phyloP scores from a whole-genome alignment of 371 early-diverging fungal genomes.

The Lichtheimia corymbifera region DNA sequence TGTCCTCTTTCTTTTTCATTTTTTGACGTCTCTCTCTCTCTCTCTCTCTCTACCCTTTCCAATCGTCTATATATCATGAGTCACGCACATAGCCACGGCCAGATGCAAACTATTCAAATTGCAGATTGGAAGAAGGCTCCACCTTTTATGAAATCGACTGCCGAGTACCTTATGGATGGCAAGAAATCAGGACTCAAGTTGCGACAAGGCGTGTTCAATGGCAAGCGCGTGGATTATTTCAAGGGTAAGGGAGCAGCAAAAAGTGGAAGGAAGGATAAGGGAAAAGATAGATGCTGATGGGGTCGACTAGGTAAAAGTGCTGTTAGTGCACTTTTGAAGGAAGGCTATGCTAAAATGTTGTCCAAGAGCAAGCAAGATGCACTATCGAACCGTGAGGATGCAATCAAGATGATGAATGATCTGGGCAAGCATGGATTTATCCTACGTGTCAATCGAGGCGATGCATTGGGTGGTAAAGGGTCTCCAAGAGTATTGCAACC shows the following conservation, averaged over 20 bases:
- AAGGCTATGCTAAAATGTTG: constrained; percentile 58
- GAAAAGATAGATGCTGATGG: not conserved
- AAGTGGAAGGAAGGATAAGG: constrained; percentile 4
- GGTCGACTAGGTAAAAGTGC: constrained; percentile 80
- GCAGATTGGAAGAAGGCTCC: constrained; percentile 48
- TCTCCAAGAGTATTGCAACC: constrained; percentile 57
- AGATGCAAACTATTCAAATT: constrained; percentile 31
- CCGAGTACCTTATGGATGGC: constrained; percentile 37
- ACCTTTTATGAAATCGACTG: constrained; percentile 32
- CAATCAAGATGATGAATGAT: constrained; percentile 65
- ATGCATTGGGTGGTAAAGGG: constrained; percentile 51
- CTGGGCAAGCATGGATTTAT: constrained; percentile 73
- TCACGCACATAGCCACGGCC: constrained; percentile 24
- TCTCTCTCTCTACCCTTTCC: constrained; percentile 3
- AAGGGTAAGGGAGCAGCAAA: constrained; percentile 62
- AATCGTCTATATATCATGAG: constrained; percentile 10
- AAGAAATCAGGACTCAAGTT: constrained; percentile 74
- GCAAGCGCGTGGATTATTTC: constrained; percentile 89
- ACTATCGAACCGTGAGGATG: constrained; percentile 66
- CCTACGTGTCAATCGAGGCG: constrained; percentile 72
- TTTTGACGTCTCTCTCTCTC: constrained; percentile 5
- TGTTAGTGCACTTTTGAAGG: constrained; percentile 81
- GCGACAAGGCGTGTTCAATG: constrained; percentile 88
- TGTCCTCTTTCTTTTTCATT: constrained; percentile 6
- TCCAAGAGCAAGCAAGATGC: constrained; percentile 49